These are phyloP conservation scores for Phialemoniopsis sp. DNA, from an alignment of 2,329 filamentous ascomycete species.

Conservation along the genomic window DNA sequence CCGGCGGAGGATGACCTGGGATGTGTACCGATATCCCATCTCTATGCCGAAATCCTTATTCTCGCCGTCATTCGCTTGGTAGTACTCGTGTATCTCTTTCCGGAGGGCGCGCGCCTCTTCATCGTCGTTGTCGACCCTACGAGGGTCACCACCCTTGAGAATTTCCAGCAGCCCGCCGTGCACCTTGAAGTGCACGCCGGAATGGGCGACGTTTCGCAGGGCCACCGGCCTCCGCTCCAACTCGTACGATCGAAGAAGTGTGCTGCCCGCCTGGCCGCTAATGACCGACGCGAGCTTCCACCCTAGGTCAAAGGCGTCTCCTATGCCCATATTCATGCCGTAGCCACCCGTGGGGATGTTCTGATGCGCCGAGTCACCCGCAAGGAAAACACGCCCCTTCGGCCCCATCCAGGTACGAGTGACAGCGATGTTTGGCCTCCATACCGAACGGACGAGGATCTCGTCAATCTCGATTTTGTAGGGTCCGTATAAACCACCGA, in stretches of 20 bases:
- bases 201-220: too few relatives aligned
- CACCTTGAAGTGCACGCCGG: too few relatives aligned
- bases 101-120: too few relatives aligned
- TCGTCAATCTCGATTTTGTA: conserved; percentile 13
- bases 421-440: conserved; percentile 13
- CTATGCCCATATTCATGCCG: conserved; percentile 28
- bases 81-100: too few relatives aligned
- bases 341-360: conserved; percentile 28
- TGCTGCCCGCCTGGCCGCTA: conserved; percentile 2
- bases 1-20: neutral
- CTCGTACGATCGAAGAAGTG: neutral
- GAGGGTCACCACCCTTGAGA: too few relatives aligned
- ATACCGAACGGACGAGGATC: conserved; percentile 13
- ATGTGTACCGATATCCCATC: too few relatives aligned
- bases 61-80: too few relatives aligned
- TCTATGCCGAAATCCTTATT: too few relatives aligned
- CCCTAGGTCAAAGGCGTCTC: conserved; percentile 25
- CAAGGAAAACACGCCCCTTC: conserved; percentile 24
- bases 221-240: too few relatives aligned
- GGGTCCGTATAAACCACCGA: conserved; percentile 4
- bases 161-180: too few relatives aligned
- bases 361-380: conserved; percentile 29
- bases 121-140: too few relatives aligned
- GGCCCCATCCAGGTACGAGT: conserved; percentile 5
- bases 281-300: conserved; percentile 26